Percentiles rank a stretch among this genome's conserved stretches.
phyloP scores from a whole-genome alignment of 495 filamentous ascomycete species.

The Clohesyomyces aquaticus region DNA sequence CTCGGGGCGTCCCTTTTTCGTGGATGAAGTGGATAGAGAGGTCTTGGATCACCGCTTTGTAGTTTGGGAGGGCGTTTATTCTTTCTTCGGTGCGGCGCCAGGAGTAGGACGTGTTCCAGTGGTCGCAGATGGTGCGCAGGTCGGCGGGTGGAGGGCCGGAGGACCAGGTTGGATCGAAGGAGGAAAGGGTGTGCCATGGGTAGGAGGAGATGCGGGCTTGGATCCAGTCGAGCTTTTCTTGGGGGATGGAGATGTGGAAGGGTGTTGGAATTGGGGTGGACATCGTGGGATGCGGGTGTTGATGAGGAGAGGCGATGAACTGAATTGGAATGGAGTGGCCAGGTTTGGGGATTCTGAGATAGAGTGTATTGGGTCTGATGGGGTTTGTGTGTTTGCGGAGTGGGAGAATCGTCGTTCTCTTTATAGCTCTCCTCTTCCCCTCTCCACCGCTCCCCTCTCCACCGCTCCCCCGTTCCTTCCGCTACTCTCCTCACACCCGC shows the following conservation, averaged over 20 bases:
- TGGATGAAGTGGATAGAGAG: slow-evolving; percentile 56
- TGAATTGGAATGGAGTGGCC: background rate
- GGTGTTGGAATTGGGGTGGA: background rate
- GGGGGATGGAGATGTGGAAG: slow-evolving; percentile 14
- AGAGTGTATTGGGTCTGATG: too few species aligned
- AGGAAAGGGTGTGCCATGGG: slow-evolving; percentile 5
- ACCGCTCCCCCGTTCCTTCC: too few species aligned
- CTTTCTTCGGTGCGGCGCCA: slow-evolving; percentile 53
- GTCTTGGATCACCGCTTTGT: slow-evolving; percentile 44
- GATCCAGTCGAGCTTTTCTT: slow-evolving; percentile 16
- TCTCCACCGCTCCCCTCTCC: too few species aligned
- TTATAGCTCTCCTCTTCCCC: too few species aligned
- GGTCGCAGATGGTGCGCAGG: slow-evolving; percentile 17
- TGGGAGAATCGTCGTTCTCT: too few species aligned
- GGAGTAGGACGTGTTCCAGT: slow-evolving; percentile 55
- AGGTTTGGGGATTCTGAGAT: too few species aligned
- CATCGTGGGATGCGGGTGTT: background rate
- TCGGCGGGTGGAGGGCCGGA: slow-evolving; percentile 11
- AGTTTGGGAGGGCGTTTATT: slow-evolving; percentile 53
- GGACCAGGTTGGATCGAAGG: slow-evolving; percentile 5
- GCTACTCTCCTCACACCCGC: too few species aligned
- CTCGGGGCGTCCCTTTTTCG: too few species aligned
- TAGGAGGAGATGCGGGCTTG: background rate
- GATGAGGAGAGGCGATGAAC: background rate
- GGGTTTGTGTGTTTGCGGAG: too few species aligned